Conservation (phyloP, 1,139 yeast genomes). For the Hyphopichia khmerensis region DNA sequence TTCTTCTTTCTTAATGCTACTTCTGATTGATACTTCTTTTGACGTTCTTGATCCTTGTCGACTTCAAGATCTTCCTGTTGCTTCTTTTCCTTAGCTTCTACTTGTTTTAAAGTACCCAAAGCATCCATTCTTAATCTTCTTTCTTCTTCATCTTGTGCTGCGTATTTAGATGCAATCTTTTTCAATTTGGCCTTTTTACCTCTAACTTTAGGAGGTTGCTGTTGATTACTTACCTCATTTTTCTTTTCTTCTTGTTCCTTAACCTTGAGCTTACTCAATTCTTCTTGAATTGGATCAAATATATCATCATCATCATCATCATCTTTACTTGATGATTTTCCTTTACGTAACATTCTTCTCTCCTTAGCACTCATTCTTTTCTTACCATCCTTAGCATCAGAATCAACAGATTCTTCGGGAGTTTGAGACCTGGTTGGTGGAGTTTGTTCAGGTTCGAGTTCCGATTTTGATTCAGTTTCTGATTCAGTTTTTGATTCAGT, state of each 20-base stretch:
- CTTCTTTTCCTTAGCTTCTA: conserved; percentile 38
- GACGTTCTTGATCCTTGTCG: conserved; percentile 11
- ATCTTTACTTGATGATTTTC: conserved; percentile 3
- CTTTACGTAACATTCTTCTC: conserved; percentile 6
- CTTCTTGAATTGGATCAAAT: conserved; percentile 13
- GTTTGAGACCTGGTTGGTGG: too few relatives aligned
- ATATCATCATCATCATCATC: conserved; percentile 9
- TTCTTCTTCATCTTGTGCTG: conserved; percentile 91
- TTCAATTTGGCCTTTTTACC: conserved; percentile 85
- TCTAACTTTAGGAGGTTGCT: conserved; percentile 49
- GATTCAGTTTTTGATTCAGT: conserved; percentile 9
- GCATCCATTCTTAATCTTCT: conserved; percentile 70
- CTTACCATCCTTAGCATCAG: conserved; percentile 4
- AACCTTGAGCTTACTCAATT: conserved; percentile 9
- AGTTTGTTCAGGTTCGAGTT: conserved; percentile 7
- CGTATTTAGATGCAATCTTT: conserved; percentile 80
- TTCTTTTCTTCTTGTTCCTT: conserved; percentile 6
- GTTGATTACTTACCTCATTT: conserved; percentile 9
- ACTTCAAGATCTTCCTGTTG: conserved; percentile 16
- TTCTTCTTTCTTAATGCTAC: conserved; percentile 37
- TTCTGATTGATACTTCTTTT: conserved; percentile 23
- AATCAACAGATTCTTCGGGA: conserved; percentile 2
- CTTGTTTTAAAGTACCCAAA: conserved; percentile 77
- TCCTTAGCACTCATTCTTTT: conserved; percentile 9
- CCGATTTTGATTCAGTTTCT: conserved; percentile 8